A percentile compares a stretch with the other conserved stretches of the same genome.
phyloP scores from a whole-genome alignment of 129 eudicot species.

The Dittrichia graveolens region DNA sequence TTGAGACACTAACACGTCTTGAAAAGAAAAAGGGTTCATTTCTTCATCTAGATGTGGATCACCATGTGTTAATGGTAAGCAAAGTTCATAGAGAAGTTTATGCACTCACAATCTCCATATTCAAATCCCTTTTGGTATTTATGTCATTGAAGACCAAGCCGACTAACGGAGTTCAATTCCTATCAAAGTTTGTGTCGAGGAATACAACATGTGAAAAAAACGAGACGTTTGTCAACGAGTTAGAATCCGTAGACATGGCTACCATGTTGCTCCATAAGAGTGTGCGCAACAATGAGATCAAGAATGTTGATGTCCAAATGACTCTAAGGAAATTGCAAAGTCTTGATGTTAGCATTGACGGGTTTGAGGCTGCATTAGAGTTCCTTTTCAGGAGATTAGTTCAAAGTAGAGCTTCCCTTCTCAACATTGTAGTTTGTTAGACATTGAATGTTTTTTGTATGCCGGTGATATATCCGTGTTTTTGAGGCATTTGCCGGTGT shows the following conservation, averaged over 20 bases:
- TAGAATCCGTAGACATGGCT: slow-evolving; percentile 24
- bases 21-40: slow-evolving; percentile 35
- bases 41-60: slow-evolving; percentile 13
- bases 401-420: slow-evolving; percentile 28
- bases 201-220: background rate
- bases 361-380: slow-evolving; percentile 22
- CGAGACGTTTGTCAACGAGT: slow-evolving; percentile 7
- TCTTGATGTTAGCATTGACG: slow-evolving; percentile 21
- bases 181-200: slow-evolving; percentile 20
- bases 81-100: slow-evolving; percentile 35
- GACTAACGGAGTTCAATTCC: background rate
- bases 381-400: slow-evolving; percentile 28
- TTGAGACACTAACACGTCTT: slow-evolving; percentile 35
- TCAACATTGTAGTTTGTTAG: slow-evolving; percentile 30
- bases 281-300: background rate
- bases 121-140: slow-evolving; percentile 34
- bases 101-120: slow-evolving; percentile 25
- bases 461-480: slow-evolving; percentile 6
- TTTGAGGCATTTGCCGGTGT: background rate
- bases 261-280: slow-evolving; percentile 7
- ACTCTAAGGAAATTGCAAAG: slow-evolving; percentile 16
- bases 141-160: slow-evolving; percentile 15
- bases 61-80: slow-evolving; percentile 26
- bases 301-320: slow-evolving; percentile 15
- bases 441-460: background rate